Base-by-base conservation (phyloP, 345 rosid genomes). In the Gossypium sturtianum region DNA sequence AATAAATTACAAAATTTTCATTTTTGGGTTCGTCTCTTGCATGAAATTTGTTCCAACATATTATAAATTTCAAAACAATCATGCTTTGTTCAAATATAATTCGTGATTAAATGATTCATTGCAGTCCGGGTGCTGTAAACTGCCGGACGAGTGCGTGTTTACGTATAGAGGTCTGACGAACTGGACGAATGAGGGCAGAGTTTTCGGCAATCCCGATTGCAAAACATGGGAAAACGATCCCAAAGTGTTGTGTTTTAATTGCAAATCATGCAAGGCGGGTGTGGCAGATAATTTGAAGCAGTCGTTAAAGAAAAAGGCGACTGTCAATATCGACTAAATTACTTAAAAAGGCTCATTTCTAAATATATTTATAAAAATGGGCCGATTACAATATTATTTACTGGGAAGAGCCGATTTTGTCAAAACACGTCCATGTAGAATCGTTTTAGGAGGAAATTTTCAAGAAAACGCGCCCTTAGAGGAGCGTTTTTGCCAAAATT, bases 91-190 rank as follows among this genome's bases (percentile, higher is more conserved):
- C 41, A 34, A 34, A 34, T 5, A 34, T 34, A 34, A 34, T 34
- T 34, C 41, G 41, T 60, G 7, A 19, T 19, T 12, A 19, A 9
- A 56, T 20, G 9, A 27, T 12, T 29, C 3, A 0, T 52, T 76
- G 70, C 87, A 92, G 93, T 86, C 97, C 71, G 95, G 97, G 43
- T 94, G 97, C 87, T 94, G 98, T 78, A 94, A 90, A 86, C 97
- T 97, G 19, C 82, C 97, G 1, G 78, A 82, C 61, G 91, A 82
- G 75, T 92, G 98, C 76, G 85, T 78, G 48, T 94, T 84, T 79
- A 75, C 75, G 4, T 90, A 89, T 58, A 76, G 65, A 59, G 71
- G 63, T 66, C 95, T 95, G 73, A 87, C 84, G 2, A 75, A 19
- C 44, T 92, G 98, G 98, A 86, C 74, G 15, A 19, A 22, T 64